These are phyloP conservation scores for Ganoderma sp. DNA, from an alignment of 1,284 basidiomycete genomes.

Conservation along the genomic window DNA sequence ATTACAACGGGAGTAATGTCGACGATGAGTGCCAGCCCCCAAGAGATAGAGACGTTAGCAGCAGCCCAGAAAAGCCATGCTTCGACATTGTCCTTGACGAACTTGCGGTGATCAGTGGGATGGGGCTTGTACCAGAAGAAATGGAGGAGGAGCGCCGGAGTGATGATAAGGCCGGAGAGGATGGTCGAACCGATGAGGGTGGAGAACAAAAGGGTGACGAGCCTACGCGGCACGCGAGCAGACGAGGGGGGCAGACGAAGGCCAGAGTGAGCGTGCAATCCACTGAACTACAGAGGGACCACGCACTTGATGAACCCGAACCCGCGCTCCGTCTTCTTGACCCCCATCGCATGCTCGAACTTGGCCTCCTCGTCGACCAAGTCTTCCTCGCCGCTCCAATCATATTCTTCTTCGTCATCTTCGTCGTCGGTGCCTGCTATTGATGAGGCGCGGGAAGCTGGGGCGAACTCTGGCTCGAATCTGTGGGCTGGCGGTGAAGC, in stretches of 20 bases:
- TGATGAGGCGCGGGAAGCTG: constrained; percentile 51
- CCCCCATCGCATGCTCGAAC: constrained; percentile 64
- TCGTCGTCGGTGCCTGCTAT: constrained; percentile 65
- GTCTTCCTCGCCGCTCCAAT: constrained; percentile 79
- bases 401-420: constrained; percentile 57
- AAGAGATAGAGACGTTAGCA: constrained; percentile 74
- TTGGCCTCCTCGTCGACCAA: constrained; percentile 71
- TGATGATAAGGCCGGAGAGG: constrained; percentile 62
- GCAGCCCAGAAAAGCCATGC: constrained; percentile 84
- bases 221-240: constrained; percentile 43
- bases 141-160: constrained; percentile 65
- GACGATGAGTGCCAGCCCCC: constrained; percentile 74
- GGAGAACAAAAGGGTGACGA: constrained; percentile 68
- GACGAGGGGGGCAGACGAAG: neutral
- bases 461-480: constrained; percentile 33
- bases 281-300: too few species aligned
- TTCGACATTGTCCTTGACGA: constrained; percentile 68
- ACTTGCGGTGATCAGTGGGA: constrained; percentile 60
- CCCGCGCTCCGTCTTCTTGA: constrained; percentile 47
- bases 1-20: constrained; percentile 65
- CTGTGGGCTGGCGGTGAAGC: constrained; percentile 34
- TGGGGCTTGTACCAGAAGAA: constrained; percentile 71
- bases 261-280: neutral
- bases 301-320: constrained; percentile 63
- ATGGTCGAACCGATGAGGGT: constrained; percentile 73